Conservation (phyloP, 495 filamentous ascomycete genomes). For the Viridothelium virens region DNA sequence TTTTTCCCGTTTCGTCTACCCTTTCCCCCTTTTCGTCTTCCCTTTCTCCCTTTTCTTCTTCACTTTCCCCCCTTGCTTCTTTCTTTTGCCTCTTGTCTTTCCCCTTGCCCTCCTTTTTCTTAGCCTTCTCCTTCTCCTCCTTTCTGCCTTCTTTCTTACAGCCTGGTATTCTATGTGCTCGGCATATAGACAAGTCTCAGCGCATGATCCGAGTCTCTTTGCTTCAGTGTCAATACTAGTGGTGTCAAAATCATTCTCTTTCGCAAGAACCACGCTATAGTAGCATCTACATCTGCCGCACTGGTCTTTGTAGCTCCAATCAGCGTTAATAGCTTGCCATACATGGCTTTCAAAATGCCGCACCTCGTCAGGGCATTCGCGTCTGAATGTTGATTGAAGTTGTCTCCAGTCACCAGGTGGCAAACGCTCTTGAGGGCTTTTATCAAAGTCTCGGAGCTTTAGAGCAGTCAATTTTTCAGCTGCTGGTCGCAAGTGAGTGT, state of each 20-base stretch:
- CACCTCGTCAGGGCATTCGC: background rate
- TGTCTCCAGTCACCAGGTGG: background rate
- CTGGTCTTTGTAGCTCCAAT: constrained; percentile 1
- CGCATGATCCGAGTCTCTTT: background rate
- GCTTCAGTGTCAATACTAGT: background rate
- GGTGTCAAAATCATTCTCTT: background rate
- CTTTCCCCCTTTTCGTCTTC: background rate
- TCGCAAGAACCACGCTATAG: background rate
- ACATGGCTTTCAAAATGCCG: background rate
- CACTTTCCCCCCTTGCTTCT: background rate
- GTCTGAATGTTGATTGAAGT: constrained; percentile 1
- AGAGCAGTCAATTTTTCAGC: background rate
- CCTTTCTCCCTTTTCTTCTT: background rate
- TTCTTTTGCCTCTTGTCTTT: background rate
- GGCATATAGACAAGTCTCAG: background rate
- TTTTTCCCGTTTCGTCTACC: background rate
- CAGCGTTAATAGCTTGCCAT: constrained; percentile 1
- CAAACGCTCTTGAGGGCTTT: background rate
- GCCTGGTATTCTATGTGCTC: background rate
- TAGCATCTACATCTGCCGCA: constrained; percentile 10
- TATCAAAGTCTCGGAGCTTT: background rate
- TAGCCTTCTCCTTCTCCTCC: background rate
- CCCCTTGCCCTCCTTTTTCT: background rate
- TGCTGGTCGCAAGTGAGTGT: background rate
- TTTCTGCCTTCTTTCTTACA: background rate